Percentiles rank a stretch among this genome's conserved stretches.
Evolutionary conservation across 345 rosid species (phyloP).

Genomic region (Camelina hispida): DNA sequence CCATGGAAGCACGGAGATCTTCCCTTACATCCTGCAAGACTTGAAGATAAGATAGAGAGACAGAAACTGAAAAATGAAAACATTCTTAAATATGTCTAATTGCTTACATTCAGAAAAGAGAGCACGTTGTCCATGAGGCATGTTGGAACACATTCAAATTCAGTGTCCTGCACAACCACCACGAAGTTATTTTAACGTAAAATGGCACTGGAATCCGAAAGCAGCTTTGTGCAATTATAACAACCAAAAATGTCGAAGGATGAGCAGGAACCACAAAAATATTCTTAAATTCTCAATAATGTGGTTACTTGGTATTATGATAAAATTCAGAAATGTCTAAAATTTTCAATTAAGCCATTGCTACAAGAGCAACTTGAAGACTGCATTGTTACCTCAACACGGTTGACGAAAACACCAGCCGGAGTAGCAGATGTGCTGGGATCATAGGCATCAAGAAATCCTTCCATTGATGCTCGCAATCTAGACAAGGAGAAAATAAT

Average conservation of each 20-base stretch:
- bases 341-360: not conserved
- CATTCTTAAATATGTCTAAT: not conserved
- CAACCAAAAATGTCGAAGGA: not conserved
- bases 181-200: not conserved
- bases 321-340: not conserved
- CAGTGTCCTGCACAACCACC: conserved; percentile 65
- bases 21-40: conserved; percentile 82
- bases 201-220: not conserved
- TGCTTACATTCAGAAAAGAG: conserved; percentile 76
- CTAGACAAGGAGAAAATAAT: conserved; percentile 49
- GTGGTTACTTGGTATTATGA: conserved; percentile 13
- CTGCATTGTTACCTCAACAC: conserved; percentile 66
- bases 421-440: conserved; percentile 72
- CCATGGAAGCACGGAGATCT: conserved; percentile 92
- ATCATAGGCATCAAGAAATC: conserved; percentile 89
- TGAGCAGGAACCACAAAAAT: conserved; percentile 17
- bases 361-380: not conserved
- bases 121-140: conserved; percentile 94
- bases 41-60: conserved; percentile 44
- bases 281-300: not conserved
- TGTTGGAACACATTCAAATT: conserved; percentile 92
- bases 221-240: not conserved
- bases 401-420: conserved; percentile 84
- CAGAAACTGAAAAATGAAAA: not conserved
- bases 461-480: conserved; percentile 94